A percentile compares a stretch with the other conserved stretches of the same genome.
Conservation (phyloP, 2,329 filamentous ascomycete species). For the Ascochyta clinopodiicola region DNA sequence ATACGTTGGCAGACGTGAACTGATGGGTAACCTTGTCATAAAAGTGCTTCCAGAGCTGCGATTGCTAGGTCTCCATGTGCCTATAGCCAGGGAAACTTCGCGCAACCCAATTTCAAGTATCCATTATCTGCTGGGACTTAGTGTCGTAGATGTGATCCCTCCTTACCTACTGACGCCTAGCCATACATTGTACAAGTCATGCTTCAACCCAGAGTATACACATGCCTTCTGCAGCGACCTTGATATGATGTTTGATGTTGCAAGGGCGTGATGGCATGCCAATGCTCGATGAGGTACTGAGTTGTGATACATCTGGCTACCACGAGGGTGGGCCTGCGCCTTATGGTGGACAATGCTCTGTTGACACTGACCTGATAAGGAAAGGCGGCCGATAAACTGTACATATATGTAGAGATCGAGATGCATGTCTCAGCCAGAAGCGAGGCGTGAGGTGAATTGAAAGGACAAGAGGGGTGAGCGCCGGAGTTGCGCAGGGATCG, state of each 20-base stretch:
- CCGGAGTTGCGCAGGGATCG: conserved; percentile 20
- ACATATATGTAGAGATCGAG: neutral
- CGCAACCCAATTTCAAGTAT: neutral
- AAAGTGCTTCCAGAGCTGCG: neutral
- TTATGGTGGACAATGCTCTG: conserved; percentile 9
- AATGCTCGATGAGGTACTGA: neutral
- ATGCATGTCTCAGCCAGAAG: conserved; percentile 3
- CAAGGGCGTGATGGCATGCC: neutral
- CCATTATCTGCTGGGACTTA: neutral
- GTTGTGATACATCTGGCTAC: conserved; percentile 13
- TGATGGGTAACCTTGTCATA: neutral
- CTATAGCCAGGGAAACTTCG: neutral
- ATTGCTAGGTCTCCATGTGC: neutral
- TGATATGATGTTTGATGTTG: neutral
- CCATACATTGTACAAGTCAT: neutral
- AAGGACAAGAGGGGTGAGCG: conserved; percentile 3
- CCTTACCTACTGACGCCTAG: neutral
- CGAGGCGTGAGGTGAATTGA: conserved; percentile 16
- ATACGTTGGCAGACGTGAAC: neutral
- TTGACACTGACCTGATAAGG: conserved; percentile 12
- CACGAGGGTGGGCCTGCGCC: conserved; percentile 18
- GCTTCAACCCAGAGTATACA: neutral
- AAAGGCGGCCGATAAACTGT: neutral
- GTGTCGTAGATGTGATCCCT: neutral
- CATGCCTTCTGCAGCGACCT: neutral